phyloP scores from a whole-genome alignment of 768 basidiomycete species.

The Nidula microcarpa region DNA sequence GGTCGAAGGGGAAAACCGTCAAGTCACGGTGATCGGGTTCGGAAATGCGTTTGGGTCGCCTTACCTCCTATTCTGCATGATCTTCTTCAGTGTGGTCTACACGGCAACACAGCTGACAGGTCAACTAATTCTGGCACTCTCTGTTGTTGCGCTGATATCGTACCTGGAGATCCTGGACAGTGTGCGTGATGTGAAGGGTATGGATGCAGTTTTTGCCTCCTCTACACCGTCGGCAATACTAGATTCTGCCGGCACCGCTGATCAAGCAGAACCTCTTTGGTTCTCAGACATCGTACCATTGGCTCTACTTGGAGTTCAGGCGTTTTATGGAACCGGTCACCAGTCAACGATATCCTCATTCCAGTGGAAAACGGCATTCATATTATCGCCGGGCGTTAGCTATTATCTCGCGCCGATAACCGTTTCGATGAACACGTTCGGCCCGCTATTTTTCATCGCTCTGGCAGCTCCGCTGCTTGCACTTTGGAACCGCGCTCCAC shows the following conservation, averaged over 20 bases:
- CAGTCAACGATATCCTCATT: constrained; percentile 85
- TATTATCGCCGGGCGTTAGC: constrained; percentile 63
- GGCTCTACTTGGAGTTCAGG: constrained; percentile 69
- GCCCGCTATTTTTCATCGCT: constrained; percentile 63
- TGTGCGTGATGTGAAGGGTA: constrained; percentile 62
- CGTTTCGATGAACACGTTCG: constrained; percentile 74
- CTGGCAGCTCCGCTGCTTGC: constrained; percentile 69
- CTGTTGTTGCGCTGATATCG: constrained; percentile 63
- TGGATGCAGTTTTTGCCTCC: constrained; percentile 49
- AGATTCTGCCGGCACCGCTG: constrained; percentile 23
- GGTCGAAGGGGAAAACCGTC: constrained; percentile 25
- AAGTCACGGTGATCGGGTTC: constrained; percentile 66
- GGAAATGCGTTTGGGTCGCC: constrained; percentile 89
- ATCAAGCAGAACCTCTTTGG: constrained; percentile 30
- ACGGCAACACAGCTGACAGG: constrained; percentile 75
- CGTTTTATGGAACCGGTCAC: constrained; percentile 90
- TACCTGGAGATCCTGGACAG: constrained; percentile 82
- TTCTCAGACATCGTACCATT: constrained; percentile 74
- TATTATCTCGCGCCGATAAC: constrained; percentile 77
- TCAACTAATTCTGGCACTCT: constrained; percentile 70
- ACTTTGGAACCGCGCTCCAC: constrained; percentile 81
- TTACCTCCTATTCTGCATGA: constrained; percentile 79
- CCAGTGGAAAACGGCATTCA: constrained; percentile 94
- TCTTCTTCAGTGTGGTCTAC: constrained; percentile 61
- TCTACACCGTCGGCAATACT: constrained; percentile 42